Conservation (phyloP, 164 flowering plant species). For the Cinnamomum micranthum region DNA sequence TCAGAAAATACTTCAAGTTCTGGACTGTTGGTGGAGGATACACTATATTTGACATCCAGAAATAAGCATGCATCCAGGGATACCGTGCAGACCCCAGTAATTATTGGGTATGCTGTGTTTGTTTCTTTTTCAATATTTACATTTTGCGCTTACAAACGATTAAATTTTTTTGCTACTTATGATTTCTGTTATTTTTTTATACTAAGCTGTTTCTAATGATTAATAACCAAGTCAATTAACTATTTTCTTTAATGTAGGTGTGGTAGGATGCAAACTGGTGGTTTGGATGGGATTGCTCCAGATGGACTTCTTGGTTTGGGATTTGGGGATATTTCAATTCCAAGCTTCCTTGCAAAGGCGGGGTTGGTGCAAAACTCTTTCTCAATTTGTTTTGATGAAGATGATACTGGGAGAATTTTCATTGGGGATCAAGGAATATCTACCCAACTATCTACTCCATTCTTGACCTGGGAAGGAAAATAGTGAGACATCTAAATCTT, state of each 20-base stretch:
- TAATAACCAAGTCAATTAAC: not conserved
- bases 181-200: not conserved
- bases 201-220: not conserved
- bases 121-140: not conserved
- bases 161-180: too few species aligned
- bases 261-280: constrained; percentile 92
- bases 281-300: constrained; percentile 83
- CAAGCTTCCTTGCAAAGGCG: constrained; percentile 73
- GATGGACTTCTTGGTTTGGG: constrained; percentile 97
- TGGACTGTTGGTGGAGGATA: constrained; percentile 80
- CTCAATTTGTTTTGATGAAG: constrained; percentile 80
- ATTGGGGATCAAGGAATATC: constrained; percentile 84
- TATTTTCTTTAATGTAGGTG: constrained; percentile 50
- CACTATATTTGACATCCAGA: constrained; percentile 59
- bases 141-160: not conserved
- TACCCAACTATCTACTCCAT: constrained; percentile 57
- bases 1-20: constrained; percentile 72
- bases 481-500: constrained; percentile 37
- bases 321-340: constrained; percentile 75
- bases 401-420: constrained; percentile 72
- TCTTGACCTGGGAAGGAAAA: constrained; percentile 61
- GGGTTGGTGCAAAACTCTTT: constrained; percentile 73
- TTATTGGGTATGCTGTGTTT: constrained; percentile 56
- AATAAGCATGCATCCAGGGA: constrained; percentile 27
- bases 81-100: constrained; percentile 53